Conservation (phyloP, 1,139 yeast genomes). For the Pichiaceae sp. region DNA sequence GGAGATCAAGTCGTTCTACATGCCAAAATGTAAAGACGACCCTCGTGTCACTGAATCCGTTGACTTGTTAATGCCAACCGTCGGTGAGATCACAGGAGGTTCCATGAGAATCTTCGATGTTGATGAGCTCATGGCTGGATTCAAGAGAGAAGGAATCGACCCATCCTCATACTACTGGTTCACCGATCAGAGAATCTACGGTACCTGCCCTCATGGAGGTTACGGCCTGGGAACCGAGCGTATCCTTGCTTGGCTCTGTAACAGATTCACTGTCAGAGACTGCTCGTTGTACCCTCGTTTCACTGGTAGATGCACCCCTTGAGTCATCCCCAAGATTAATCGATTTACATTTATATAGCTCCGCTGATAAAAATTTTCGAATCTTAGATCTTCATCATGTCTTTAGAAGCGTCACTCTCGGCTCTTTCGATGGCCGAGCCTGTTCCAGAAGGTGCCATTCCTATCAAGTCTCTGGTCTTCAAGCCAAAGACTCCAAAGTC, state of each 20-base stretch:
- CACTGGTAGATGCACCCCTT: constrained; percentile 97
- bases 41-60: constrained; percentile 95
- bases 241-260: constrained; percentile 95
- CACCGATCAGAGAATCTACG: constrained; percentile 90
- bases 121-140: constrained; percentile 81
- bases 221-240: constrained; percentile 98
- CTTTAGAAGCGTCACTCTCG: constrained; percentile 46
- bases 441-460: constrained; percentile 32
- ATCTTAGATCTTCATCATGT: constrained; percentile 27
- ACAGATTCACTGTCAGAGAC: constrained; percentile 96
- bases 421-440: constrained; percentile 46
- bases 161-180: constrained; percentile 88
- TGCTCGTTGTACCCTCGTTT: constrained; percentile 97
- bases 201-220: constrained; percentile 98
- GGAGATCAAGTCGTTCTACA: constrained; percentile 94
- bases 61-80: constrained; percentile 97
- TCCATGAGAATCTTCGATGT: constrained; percentile 89
- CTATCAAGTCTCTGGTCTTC: constrained; percentile 67
- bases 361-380: not conserved
- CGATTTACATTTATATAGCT: no score
- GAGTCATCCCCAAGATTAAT: no score
- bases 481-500: constrained; percentile 88
- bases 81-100: constrained; percentile 97
- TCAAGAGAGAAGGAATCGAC: constrained; percentile 85
- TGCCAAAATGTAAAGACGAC: constrained; percentile 88